A percentile compares a stretch with the other conserved stretches of the same genome.
phyloP scores from a whole-genome alignment of 176 grass and related monocot species.

The Triticum urartu region DNA sequence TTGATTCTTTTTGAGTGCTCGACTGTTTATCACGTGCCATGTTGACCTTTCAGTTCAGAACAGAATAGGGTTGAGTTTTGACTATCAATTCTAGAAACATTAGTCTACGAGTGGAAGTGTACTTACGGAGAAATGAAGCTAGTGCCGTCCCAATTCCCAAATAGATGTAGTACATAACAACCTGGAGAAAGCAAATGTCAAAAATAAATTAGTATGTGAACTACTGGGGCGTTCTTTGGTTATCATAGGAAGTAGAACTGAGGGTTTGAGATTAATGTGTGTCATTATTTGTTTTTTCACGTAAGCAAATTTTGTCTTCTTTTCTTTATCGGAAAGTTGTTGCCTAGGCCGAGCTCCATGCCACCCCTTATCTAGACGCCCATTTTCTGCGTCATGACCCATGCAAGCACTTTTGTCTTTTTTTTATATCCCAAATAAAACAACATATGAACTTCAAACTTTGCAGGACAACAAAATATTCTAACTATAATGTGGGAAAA shows the following conservation, averaged over 20 bases:
- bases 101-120: neutral
- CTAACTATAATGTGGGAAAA: no score
- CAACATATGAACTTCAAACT: no score
- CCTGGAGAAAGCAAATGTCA: slow-evolving; percentile 36
- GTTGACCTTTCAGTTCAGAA: neutral
- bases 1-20: neutral
- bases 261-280: neutral
- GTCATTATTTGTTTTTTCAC: neutral
- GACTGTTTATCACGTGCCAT: neutral
- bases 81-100: neutral
- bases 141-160: slow-evolving; percentile 50
- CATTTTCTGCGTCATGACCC: no score
- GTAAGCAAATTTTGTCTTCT: neutral
- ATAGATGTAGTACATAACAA: slow-evolving; percentile 65
- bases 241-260: neutral
- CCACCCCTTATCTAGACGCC: no score
- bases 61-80: neutral
- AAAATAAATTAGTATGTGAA: neutral
- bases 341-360: no score
- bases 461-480: no score
- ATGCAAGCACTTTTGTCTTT: no score
- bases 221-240: neutral
- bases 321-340: neutral
- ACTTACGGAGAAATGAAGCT: slow-evolving; percentile 67
- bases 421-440: no score